These are phyloP conservation scores for Pseudocercospora musae DNA, from an alignment of 2,329 filamentous ascomycete genomes.

Conservation along the genomic window DNA sequence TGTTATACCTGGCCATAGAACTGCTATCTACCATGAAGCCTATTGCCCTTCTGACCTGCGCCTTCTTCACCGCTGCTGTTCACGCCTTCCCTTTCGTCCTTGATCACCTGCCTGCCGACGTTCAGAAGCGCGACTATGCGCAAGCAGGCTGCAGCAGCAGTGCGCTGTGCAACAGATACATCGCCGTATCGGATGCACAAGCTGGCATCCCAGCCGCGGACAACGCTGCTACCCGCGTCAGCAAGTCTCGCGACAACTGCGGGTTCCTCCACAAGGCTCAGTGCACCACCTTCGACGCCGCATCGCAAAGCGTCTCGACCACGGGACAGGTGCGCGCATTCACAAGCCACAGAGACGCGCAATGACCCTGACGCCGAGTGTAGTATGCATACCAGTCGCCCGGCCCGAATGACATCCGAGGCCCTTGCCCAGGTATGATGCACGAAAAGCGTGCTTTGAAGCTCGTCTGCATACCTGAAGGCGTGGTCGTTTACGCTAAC, in stretches of 20 bases:
- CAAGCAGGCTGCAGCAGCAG: slow-evolving; percentile 2
- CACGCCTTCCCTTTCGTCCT: slow-evolving; percentile 9
- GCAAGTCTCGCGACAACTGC: slow-evolving; percentile 12
- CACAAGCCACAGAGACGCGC: background rate
- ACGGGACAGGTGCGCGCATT: background rate
- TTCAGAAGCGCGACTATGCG: slow-evolving; percentile 3
- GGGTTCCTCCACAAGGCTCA: slow-evolving; percentile 3
- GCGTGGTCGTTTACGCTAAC: no score
- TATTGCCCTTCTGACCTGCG: background rate
- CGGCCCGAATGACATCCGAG: slow-evolving; percentile 21
- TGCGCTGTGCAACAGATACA: slow-evolving; percentile 1
- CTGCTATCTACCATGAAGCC: background rate
- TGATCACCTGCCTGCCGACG: background rate
- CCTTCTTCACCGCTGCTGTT: slow-evolving; percentile 1
- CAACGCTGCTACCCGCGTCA: slow-evolving; percentile 7
- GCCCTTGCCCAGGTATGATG: slow-evolving; percentile 13
- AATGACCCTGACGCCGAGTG: background rate
- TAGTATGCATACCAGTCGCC: slow-evolving; percentile 9
- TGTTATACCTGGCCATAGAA: background rate
- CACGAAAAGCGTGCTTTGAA: no score
- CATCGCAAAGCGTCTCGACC: slow-evolving; percentile 9
- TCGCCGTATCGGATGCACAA: slow-evolving; percentile 4
- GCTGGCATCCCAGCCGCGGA: slow-evolving; percentile 9
- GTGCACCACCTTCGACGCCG: slow-evolving; percentile 13
- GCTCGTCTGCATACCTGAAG: no score